A percentile compares a stretch with the other conserved stretches of the same genome.
Evolutionary conservation across 345 rosid species (phyloP).

Genomic region (Zanthoxylum bungeanum): DNA sequence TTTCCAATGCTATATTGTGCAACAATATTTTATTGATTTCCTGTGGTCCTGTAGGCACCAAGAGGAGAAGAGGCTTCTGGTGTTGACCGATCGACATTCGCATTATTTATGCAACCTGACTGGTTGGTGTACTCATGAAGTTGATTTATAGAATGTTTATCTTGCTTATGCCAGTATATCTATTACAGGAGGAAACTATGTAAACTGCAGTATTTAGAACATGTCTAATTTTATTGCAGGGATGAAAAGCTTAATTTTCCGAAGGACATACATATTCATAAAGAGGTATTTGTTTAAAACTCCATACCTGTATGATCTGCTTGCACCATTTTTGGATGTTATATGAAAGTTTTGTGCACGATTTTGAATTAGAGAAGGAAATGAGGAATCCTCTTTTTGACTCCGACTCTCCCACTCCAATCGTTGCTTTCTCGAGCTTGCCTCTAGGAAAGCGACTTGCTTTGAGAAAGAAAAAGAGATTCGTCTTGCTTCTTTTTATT

Average conservation of each 20-base stretch:
- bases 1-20: background rate
- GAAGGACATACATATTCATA: conserved; percentile 47
- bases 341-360: too few relatives aligned
- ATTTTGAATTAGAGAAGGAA: too few relatives aligned
- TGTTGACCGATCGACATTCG: conserved; percentile 81
- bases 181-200: background rate
- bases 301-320: background rate
- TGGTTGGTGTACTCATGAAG: conserved; percentile 43
- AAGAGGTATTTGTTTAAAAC: conserved; percentile 38
- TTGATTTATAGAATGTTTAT: background rate
- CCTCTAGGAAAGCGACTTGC: too few relatives aligned
- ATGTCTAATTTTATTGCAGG: too few relatives aligned
- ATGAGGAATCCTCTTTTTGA: background rate
- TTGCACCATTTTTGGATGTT: background rate
- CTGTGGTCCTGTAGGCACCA: conserved; percentile 56
- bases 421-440: too few relatives aligned
- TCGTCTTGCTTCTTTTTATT: background rate
- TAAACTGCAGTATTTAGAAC: too few relatives aligned
- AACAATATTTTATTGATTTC: background rate
- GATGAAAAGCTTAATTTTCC: conserved; percentile 80
- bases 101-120: conserved; percentile 96
- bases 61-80: conserved; percentile 62
- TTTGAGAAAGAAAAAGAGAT: too few relatives aligned
- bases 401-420: too few relatives aligned
- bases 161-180: background rate